These are phyloP conservation scores for Chaetomium tenue DNA, from an alignment of 495 filamentous ascomycete genomes.

Conservation along the genomic window DNA sequence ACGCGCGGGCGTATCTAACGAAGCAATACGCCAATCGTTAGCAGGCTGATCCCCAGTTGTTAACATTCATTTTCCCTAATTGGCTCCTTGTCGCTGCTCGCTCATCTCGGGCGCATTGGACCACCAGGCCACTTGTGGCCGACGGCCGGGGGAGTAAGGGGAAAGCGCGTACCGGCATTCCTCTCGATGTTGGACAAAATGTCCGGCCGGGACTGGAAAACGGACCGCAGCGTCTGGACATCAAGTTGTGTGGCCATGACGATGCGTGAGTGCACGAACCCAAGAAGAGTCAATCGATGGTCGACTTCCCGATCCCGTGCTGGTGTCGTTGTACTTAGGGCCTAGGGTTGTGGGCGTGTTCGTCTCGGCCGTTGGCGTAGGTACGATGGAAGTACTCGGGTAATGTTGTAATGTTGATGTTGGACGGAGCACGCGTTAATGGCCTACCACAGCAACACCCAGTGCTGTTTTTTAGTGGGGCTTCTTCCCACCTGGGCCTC, in stretches of 20 bases:
- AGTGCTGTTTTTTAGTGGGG: too few relatives aligned
- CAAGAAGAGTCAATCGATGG: background rate
- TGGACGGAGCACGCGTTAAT: background rate
- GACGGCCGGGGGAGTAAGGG: background rate
- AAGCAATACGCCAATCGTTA: slow-evolving; percentile 15
- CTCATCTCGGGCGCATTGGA: too few relatives aligned
- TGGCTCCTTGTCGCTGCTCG: too few relatives aligned
- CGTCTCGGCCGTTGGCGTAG: background rate
- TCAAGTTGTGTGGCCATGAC: slow-evolving; percentile 46
- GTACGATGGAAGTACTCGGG: too few relatives aligned
- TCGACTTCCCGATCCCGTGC: background rate
- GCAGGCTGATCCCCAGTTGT: background rate
- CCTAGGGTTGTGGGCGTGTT: background rate
- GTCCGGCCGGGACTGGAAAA: slow-evolving; percentile 49
- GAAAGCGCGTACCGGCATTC: slow-evolving; percentile 43
- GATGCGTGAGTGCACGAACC: background rate
- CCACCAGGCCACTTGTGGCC: too few relatives aligned
- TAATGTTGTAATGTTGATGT: background rate
- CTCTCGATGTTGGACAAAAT: slow-evolving; percentile 45
- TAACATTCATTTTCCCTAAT: too few relatives aligned
- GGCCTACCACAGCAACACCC: too few relatives aligned
- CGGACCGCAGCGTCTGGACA: slow-evolving; percentile 40
- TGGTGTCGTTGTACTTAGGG: background rate
- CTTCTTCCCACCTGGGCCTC: too few relatives aligned
- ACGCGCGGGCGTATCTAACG: slow-evolving; percentile 44